These are phyloP conservation scores for Leptomonas pyrrhocoris DNA, from an alignment of 208 protist species.

Conservation along the genomic window DNA sequence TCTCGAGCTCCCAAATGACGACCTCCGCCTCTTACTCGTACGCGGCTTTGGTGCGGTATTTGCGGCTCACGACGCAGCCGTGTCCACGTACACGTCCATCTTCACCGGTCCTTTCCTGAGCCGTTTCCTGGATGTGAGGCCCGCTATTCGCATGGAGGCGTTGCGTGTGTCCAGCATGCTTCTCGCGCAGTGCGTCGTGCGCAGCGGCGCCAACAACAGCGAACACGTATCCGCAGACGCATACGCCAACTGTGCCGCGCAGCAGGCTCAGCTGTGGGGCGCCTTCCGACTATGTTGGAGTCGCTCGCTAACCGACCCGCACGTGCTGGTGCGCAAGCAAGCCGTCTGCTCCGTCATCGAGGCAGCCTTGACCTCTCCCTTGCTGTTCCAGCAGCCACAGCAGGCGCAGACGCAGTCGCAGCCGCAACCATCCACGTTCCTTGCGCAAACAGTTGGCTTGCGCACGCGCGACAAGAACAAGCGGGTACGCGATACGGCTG, in stretches of 20 bases:
- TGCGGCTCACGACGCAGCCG: slow-evolving; percentile 39
- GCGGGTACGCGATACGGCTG: slow-evolving; percentile 57
- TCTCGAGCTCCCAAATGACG: slow-evolving; percentile 46
- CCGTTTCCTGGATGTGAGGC: slow-evolving; percentile 52
- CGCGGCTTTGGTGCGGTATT: slow-evolving; percentile 56
- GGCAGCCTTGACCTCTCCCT: slow-evolving; percentile 33
- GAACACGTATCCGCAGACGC: neutral
- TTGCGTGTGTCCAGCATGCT: slow-evolving; percentile 31
- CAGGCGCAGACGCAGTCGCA: neutral
- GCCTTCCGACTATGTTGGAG: slow-evolving; percentile 40
- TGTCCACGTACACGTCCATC: slow-evolving; percentile 38
- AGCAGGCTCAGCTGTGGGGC: slow-evolving; percentile 37
- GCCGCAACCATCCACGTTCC: slow-evolving; percentile 8
- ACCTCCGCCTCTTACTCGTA: slow-evolving; percentile 61
- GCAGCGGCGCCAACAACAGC: slow-evolving; percentile 8
- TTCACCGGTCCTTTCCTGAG: slow-evolving; percentile 32
- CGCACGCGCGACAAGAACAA: slow-evolving; percentile 68
- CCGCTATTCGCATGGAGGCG: slow-evolving; percentile 59
- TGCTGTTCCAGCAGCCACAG: slow-evolving; percentile 9
- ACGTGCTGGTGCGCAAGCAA: slow-evolving; percentile 59
- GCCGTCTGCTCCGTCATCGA: slow-evolving; percentile 47
- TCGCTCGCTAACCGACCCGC: slow-evolving; percentile 44
- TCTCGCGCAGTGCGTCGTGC: slow-evolving; percentile 19
- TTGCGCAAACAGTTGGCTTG: slow-evolving; percentile 55
- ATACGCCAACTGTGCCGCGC: neutral